Base-by-base conservation (phyloP, 768 basidiomycete species). In the Boletus pseudo-olivaceus region DNA sequence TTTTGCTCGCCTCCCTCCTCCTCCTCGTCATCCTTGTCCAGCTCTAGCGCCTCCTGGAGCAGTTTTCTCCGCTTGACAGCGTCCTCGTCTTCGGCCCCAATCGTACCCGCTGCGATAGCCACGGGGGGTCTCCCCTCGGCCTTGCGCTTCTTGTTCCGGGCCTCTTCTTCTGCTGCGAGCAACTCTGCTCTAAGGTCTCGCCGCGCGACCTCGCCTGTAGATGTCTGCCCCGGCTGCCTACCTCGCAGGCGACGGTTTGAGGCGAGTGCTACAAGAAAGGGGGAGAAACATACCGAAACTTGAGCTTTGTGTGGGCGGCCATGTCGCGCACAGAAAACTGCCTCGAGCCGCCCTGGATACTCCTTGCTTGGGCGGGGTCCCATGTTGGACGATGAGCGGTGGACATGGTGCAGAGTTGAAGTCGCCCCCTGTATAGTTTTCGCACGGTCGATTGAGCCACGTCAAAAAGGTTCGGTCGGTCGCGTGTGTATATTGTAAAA, bases 301-400 rank as follows among this genome's bases (percentile, higher is more conserved):
- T 99, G 62, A 99, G 88, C 73, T 97, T 96, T 2, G 96, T 99
- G 70, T 98, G 90, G 3, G 92, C 80, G 7, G 96, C 92, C 82
- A 98, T 89, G 69, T 97, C 93, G 57, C 90, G 83, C 66, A 91
- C 88, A 5, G 93, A 96, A 75, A 87, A 93, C 67, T 96, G 93
- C 54, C 92, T 84, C 48, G 93, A 94, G 54, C 92, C 93, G 4
- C 90, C 89, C 69, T 91, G 93, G 57, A 93, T 86, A 73, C 97
- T 93, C 63, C 85, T 84, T 33, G 91, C 96, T 72, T 95, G 91
- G 0, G 95, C 94, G 2, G 96, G 96, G 61, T 95, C 91, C 95
- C 95, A 98, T 83, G 92, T 95, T 63, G 92, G 92, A 74, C 92
- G 84, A 71, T 94, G 92, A 4, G 90, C 90, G 76, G 90, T 93